Conservation (phyloP, 2,329 filamentous ascomycete species). For the Fusarium abutilonis region DNA sequence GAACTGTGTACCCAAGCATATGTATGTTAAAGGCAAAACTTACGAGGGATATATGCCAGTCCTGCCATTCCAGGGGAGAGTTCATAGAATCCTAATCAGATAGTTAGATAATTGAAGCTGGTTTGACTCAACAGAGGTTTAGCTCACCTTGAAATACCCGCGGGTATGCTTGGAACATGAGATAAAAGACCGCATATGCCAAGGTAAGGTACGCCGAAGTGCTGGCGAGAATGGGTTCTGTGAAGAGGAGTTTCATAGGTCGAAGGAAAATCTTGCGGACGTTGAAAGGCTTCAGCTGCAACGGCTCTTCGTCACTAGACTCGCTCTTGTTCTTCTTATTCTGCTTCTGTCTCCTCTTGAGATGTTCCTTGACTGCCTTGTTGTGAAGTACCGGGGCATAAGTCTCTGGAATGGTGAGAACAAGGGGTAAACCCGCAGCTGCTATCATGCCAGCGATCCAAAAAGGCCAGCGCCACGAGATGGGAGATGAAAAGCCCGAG, state of each 20-base stretch:
- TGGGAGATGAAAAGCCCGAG: constrained; percentile 60
- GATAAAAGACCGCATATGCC: constrained; percentile 62
- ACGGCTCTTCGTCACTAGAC: constrained; percentile 50
- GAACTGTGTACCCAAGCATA: constrained; percentile 9
- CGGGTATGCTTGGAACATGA: constrained; percentile 62
- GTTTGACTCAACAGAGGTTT: not conserved
- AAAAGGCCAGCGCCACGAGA: constrained; percentile 55
- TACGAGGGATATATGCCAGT: constrained; percentile 60
- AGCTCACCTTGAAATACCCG: constrained; percentile 55
- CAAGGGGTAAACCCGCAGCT: constrained; percentile 44
- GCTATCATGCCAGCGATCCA: constrained; percentile 52
- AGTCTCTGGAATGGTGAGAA: constrained; percentile 56
- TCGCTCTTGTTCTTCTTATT: constrained; percentile 55
- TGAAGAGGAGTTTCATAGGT: constrained; percentile 59
- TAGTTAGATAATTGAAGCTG: constrained; percentile 2
- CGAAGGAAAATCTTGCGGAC: constrained; percentile 60
- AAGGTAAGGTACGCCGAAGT: constrained; percentile 61
- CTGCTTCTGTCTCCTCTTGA: constrained; percentile 56
- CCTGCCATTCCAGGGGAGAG: constrained; percentile 59
- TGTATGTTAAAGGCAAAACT: constrained; percentile 38
- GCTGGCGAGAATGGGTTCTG: constrained; percentile 61
- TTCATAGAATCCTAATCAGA: constrained; percentile 48
- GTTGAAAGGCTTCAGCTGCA: constrained; percentile 50
- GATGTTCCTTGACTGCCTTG: constrained; percentile 58
- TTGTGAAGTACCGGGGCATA: constrained; percentile 63